A percentile compares a stretch with the other conserved stretches of the same genome.
Evolutionary conservation across 345 rosid genomes (phyloP).

Genomic region (Pseudoturritis turrita): DNA sequence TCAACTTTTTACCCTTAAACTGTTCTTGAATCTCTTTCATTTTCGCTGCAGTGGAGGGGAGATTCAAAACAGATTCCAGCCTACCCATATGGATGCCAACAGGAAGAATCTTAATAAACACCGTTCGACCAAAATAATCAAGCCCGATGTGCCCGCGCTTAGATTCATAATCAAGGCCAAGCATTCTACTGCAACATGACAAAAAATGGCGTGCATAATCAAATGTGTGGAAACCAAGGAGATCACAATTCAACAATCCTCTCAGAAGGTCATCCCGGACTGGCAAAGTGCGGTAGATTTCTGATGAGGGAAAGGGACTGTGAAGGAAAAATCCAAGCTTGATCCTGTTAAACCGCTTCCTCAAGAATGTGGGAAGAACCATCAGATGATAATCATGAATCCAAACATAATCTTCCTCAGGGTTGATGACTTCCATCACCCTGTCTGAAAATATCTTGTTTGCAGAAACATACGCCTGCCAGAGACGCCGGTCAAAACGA

Average conservation of each 20-base stretch:
- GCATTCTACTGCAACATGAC: slow-evolving; percentile 84
- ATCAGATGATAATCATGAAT: slow-evolving; percentile 78
- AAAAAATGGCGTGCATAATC: slow-evolving; percentile 77
- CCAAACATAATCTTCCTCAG: slow-evolving; percentile 79
- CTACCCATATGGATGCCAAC: slow-evolving; percentile 74
- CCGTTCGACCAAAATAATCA: slow-evolving; percentile 80
- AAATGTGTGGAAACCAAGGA: slow-evolving; percentile 79
- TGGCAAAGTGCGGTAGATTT: slow-evolving; percentile 68
- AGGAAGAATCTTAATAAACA: slow-evolving; percentile 66
- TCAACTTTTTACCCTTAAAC: slow-evolving; percentile 57
- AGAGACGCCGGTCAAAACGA: slow-evolving; percentile 62
- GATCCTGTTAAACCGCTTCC: slow-evolving; percentile 59
- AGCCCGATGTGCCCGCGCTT: slow-evolving; percentile 83
- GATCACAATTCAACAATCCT: slow-evolving; percentile 72
- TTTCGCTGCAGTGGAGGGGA: slow-evolving; percentile 53
- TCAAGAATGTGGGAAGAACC: slow-evolving; percentile 81
- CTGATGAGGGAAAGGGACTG: slow-evolving; percentile 79
- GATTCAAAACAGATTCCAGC: slow-evolving; percentile 64
- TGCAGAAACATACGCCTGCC: slow-evolving; percentile 81
- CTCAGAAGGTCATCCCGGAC: slow-evolving; percentile 66
- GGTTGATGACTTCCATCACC: slow-evolving; percentile 76
- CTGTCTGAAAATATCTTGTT: slow-evolving; percentile 77
- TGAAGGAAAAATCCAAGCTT: slow-evolving; percentile 85
- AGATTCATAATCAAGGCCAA: slow-evolving; percentile 80
- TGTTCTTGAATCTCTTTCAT: slow-evolving; percentile 54